These are phyloP conservation scores for Leccinum rimulosum DNA, from an alignment of 768 basidiomycete genomes.

Conservation along the genomic window DNA sequence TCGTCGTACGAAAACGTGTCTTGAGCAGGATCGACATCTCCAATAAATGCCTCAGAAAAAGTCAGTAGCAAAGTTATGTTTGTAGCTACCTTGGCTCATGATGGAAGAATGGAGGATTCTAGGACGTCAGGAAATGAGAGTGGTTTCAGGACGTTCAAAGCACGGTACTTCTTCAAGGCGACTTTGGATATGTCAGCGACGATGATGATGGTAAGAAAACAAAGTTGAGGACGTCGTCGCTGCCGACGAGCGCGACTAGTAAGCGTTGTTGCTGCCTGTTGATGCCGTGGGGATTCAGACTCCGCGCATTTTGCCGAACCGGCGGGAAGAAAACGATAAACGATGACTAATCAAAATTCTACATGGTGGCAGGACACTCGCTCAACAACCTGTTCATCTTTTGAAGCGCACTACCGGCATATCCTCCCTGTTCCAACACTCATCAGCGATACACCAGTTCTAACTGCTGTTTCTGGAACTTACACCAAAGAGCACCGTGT, in stretches of 20 bases:
- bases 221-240: slow-evolving; percentile 20
- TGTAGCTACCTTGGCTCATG: slow-evolving; percentile 34
- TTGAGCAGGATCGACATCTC: slow-evolving; percentile 49
- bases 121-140: slow-evolving; percentile 1
- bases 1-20: slow-evolving; percentile 57
- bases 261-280: slow-evolving; percentile 31
- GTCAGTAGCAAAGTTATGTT: slow-evolving; percentile 19
- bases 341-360: slow-evolving; percentile 14
- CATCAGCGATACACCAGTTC: background rate
- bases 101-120: slow-evolving; percentile 1
- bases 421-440: slow-evolving; percentile 38
- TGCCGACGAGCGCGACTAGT: slow-evolving; percentile 21
- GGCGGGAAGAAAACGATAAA: background rate
- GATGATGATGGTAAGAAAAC: slow-evolving; percentile 13
- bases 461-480: slow-evolving; percentile 24
- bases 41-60: slow-evolving; percentile 35
- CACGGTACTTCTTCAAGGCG: background rate
- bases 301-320: slow-evolving; percentile 8
- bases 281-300: slow-evolving; percentile 8
- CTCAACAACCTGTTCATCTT: slow-evolving; percentile 46
- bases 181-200: background rate
- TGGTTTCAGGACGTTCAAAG: background rate
- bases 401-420: slow-evolving; percentile 50
- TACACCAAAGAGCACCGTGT: slow-evolving; percentile 77
- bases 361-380: slow-evolving; percentile 19